These are phyloP conservation scores for baker's yeast (Saccharomyces cerevisiae) DNA, from an alignment of 805 yeast species.

Conservation along the genomic window DNA sequence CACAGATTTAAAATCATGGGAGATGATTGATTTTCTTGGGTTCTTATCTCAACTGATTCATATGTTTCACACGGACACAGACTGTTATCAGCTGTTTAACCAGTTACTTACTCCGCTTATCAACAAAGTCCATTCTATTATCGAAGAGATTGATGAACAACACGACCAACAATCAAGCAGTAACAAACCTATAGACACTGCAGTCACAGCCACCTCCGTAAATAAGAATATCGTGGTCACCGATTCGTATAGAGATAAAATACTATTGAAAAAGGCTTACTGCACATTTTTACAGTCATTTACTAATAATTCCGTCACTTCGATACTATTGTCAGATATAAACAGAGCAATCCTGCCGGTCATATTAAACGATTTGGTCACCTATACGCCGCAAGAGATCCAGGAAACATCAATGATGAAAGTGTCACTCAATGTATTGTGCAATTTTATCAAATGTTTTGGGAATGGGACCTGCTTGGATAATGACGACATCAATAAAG, in stretches of 20 bases:
- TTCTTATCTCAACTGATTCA: conserved; percentile 87
- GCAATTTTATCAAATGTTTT: conserved; percentile 52
- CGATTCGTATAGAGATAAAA: conserved; percentile 57
- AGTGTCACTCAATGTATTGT: conserved; percentile 59
- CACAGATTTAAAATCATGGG: conserved; percentile 45
- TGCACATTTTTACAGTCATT: conserved; percentile 62
- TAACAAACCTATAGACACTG: conserved; percentile 2
- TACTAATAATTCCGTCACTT: conserved; percentile 68
- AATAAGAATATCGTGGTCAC: conserved; percentile 37
- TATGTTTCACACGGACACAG: conserved; percentile 55
- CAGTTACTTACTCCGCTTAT: conserved; percentile 69
- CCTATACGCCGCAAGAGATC: conserved; percentile 49
- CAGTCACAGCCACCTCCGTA: conserved; percentile 2
- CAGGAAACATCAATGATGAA: conserved; percentile 61
- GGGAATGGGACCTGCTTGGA: conserved; percentile 66
- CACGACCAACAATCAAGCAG: conserved; percentile 2
- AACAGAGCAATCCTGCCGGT: conserved; percentile 54
- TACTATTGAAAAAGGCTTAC: conserved; percentile 59
- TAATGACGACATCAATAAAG: conserved; percentile 44
- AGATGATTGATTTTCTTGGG: conserved; percentile 71
- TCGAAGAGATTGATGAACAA: conserved; percentile 36
- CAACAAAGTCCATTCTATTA: conserved; percentile 47
- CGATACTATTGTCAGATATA: conserved; percentile 62
- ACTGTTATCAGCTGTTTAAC: conserved; percentile 64
- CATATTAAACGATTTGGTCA: conserved; percentile 55